Evolutionary conservation across 108 stramenopile genomes (phyloP).

Genomic region (Pseudonitzschia pungens): DNA sequence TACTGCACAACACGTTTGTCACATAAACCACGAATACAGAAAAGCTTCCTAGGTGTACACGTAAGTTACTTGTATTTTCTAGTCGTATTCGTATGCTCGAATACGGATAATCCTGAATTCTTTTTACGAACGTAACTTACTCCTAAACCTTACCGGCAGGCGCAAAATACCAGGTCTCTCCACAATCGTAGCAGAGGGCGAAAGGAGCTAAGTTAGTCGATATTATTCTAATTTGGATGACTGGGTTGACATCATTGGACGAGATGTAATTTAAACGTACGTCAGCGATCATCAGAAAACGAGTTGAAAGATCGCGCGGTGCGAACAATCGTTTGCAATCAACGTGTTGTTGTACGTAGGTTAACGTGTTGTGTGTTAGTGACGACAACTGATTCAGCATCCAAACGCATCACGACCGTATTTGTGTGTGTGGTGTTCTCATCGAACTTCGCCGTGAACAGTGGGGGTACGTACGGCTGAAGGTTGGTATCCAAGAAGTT

Average conservation of each 20-base stretch:
- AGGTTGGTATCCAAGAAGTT: neutral
- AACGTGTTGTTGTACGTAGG: neutral
- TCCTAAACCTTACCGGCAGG: too few relatives aligned
- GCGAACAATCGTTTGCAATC: neutral
- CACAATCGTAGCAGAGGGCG: neutral
- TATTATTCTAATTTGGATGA: neutral
- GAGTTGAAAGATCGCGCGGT: neutral
- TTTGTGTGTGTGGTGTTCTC: slow-evolving; percentile 9
- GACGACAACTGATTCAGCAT: slow-evolving; percentile 11
- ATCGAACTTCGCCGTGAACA: neutral
- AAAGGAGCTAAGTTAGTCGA: too few relatives aligned
- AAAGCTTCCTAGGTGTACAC: too few relatives aligned
- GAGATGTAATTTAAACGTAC: neutral
- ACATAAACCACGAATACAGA: too few relatives aligned
- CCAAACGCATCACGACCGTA: neutral
- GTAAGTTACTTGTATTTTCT: too few relatives aligned
- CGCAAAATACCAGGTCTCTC: too few relatives aligned
- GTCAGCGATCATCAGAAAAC: slow-evolving; percentile 9
- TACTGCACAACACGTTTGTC: too few relatives aligned
- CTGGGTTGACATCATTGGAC: slow-evolving; percentile 1
- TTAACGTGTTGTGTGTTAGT: neutral
- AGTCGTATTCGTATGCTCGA: too few relatives aligned
- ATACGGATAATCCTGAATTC: too few relatives aligned
- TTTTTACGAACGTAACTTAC: too few relatives aligned
- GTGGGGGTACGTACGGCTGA: neutral